These are phyloP conservation scores for Centella asiatica DNA, from an alignment of 129 eudicot species.

Conservation along the genomic window DNA sequence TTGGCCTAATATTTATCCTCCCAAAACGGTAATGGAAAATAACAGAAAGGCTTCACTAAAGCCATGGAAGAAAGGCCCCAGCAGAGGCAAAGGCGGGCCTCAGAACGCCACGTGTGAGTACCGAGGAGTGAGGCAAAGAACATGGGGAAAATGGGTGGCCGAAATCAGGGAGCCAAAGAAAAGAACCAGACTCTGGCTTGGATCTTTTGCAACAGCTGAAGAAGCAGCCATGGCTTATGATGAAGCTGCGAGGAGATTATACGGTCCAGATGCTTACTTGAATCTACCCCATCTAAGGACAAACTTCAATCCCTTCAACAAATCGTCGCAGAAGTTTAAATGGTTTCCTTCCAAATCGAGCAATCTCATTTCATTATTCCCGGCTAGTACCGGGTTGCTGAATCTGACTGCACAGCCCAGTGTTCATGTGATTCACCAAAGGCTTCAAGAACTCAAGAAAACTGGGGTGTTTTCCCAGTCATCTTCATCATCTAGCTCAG, in stretches of 20 bases:
- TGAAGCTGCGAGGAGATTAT: slow-evolving; percentile 87
- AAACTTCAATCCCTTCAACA: slow-evolving; percentile 77
- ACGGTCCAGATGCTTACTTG: slow-evolving; percentile 90
- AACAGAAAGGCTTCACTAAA: slow-evolving; percentile 52
- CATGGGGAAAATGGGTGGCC: slow-evolving; percentile 99
- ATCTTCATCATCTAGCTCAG: slow-evolving; percentile 38
- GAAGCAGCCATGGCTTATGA: slow-evolving; percentile 99
- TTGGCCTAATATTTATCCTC: slow-evolving; percentile 1
- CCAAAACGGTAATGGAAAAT: slow-evolving; percentile 44
- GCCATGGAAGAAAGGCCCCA: slow-evolving; percentile 99
- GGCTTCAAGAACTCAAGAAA: slow-evolving; percentile 75
- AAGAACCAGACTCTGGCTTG: slow-evolving; percentile 81
- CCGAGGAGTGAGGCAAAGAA: slow-evolving; percentile 86
- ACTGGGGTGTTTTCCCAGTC: slow-evolving; percentile 27
- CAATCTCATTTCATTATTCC: slow-evolving; percentile 48
- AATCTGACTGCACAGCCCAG: slow-evolving; percentile 85
- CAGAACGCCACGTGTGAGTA: slow-evolving; percentile 81
- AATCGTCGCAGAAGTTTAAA: slow-evolving; percentile 74
- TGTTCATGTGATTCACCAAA: slow-evolving; percentile 85
- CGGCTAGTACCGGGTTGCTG: slow-evolving; percentile 55
- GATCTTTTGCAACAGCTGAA: slow-evolving; percentile 87
- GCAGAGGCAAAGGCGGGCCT: slow-evolving; percentile 96
- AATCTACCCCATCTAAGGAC: slow-evolving; percentile 80
- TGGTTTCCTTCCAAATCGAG: slow-evolving; percentile 90
- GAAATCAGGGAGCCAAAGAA: slow-evolving; percentile 96